Evolutionary conservation across 371 early-diverging fungal species (phyloP), one percentile per base, ranked within the genome.

Genomic region (Apophysomyces trapeziformis): DNA sequence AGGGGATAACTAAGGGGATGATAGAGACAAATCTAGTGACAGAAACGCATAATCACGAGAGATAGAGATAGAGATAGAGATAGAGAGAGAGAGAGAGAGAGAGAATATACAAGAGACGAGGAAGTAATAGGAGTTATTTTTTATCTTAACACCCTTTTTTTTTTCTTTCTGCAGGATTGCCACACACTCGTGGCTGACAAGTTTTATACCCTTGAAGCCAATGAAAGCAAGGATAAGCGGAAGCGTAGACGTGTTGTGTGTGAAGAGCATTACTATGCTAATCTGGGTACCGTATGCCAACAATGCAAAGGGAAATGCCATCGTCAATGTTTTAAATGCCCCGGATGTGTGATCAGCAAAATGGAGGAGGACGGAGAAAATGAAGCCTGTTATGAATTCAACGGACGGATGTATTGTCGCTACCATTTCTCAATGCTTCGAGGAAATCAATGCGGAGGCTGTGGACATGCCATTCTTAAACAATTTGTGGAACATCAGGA

Each of bases 381-480:
- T 8, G 54, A 50, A 18, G 88, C 92, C 3, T 95, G 96, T 72
- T 98, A 95, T 70, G 98, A 97, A 64, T 90, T 89, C 66, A 89
- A 95, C 39, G 91, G 90, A 18, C 84, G 90, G 63, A 90, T 90
- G 8, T 98, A 90, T 76, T 98, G 99, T 74, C 90, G 93, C 69
- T 85, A 88, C 60, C 98, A 98, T 74, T 98, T 94, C 73, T 95
- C 97, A 0, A 70, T 88, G 59, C 69, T 90, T 21, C 90, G 85
- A 59, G 93, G 95, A 39, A 87, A 89, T n/a, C 92, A 91, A 66
- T 98, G 99, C 68, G 90, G 92, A 13, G 98, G 99, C 2, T 98
- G 99, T 73, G 82, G 90, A 67, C 93, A 92, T 58, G 94, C 96
- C 16, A 95, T 98, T 43, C 75, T 98, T 62, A 92, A 94, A 69